Evolutionary conservation across 371 early-diverging fungal genomes (phyloP).

Genomic region (Apophysomyces ossiformis): DNA sequence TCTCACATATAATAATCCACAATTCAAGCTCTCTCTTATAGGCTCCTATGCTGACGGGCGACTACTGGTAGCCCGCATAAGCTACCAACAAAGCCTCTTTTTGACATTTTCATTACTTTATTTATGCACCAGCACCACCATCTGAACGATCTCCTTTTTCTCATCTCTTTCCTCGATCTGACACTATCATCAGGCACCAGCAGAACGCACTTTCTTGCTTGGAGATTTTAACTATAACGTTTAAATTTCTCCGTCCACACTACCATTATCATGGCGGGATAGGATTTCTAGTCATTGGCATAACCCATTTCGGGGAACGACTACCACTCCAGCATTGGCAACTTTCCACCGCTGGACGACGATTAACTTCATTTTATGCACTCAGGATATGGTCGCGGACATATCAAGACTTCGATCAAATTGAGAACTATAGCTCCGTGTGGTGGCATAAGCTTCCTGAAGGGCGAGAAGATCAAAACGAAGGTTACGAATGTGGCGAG

Average conservation of each 20-base stretch:
- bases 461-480: constrained; percentile 9
- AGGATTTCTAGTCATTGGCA: constrained; percentile 3
- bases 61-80: constrained; percentile 4
- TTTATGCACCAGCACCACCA: constrained; percentile 12
- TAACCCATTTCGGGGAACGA: neutral
- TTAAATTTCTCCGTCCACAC: neutral
- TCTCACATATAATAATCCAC: constrained; percentile 6
- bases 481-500: constrained; percentile 13
- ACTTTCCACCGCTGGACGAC: constrained; percentile 4
- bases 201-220: constrained; percentile 12
- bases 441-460: constrained; percentile 15
- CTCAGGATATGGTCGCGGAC: neutral
- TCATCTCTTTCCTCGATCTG: neutral
- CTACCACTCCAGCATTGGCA: neutral
- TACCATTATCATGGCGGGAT: neutral
- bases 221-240: constrained; percentile 20
- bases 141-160: neutral
- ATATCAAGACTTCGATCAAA: neutral
- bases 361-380: constrained; percentile 10
- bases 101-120: neutral
- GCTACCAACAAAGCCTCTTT: constrained; percentile 8
- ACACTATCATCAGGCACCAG: constrained; percentile 1
- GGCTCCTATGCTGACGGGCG: constrained; percentile 1
- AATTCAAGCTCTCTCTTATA: neutral
- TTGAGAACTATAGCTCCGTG: neutral